Percentiles rank a stretch among this genome's conserved stretches.
Conservation (phyloP, 164 flowering plant genomes). For the Dillenia suffruticosa region DNA sequence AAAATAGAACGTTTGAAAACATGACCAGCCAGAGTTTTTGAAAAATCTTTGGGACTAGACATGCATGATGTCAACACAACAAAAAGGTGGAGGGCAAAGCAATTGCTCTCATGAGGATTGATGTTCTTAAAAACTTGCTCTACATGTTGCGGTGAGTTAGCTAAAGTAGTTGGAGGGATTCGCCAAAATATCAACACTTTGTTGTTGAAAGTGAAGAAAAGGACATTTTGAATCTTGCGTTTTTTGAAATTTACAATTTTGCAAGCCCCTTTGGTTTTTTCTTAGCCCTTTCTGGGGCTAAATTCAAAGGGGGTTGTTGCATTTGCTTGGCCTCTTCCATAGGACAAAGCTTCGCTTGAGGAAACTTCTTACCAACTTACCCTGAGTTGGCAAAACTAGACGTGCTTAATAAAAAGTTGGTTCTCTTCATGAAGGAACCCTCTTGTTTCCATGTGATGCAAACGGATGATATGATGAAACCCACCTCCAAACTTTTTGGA, state of each 20-base stretch:
- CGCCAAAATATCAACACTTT: slow-evolving; percentile 8
- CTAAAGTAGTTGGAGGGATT: slow-evolving; percentile 16
- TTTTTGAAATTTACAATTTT: slow-evolving; percentile 28
- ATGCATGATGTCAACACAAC: background rate
- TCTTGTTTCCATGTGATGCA: slow-evolving; percentile 28
- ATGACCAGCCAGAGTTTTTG: slow-evolving; percentile 10
- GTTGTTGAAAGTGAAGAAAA: background rate
- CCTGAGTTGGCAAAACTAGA: no score
- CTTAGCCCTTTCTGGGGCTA: slow-evolving; percentile 37
- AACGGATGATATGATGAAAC: slow-evolving; percentile 10
- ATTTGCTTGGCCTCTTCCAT: no score
- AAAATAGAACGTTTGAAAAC: slow-evolving; percentile 4
- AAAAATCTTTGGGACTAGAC: slow-evolving; percentile 5
- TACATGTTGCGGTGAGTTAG: slow-evolving; percentile 20
- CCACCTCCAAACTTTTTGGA: slow-evolving; percentile 22
- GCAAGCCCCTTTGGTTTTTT: slow-evolving; percentile 18
- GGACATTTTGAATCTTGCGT: slow-evolving; percentile 15
- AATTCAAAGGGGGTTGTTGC: slow-evolving; percentile 2
- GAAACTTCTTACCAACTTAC: slow-evolving; percentile 19
- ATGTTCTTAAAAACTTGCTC: slow-evolving; percentile 20
- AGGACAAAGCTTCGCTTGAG: background rate
- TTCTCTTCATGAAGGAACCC: background rate
- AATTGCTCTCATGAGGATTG: slow-evolving; percentile 6
- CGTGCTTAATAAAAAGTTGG: no score
- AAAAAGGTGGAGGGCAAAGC: slow-evolving; percentile 1